These are phyloP conservation scores for Schizosaccharomyces lindneri DNA, from an alignment of 805 yeast genomes.

Conservation along the genomic window DNA sequence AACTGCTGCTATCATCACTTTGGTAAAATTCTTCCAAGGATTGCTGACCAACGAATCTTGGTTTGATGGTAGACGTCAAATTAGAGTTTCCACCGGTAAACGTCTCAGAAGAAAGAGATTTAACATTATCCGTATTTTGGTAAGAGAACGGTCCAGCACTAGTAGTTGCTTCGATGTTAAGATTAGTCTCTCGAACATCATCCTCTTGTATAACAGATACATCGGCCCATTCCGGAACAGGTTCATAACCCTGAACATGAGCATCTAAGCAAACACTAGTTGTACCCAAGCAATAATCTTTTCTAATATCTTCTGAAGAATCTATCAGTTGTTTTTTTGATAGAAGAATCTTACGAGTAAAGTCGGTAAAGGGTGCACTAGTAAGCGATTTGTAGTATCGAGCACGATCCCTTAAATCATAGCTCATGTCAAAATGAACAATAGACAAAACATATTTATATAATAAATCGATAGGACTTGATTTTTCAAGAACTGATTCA, in stretches of 20 bases:
- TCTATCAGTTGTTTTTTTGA: neutral
- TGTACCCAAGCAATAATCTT: neutral
- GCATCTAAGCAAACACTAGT: neutral
- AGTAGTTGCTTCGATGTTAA: neutral
- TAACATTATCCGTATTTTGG: neutral
- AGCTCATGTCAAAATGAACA: constrained; percentile 45
- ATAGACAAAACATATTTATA: constrained; percentile 37
- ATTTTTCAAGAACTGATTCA: constrained; percentile 2
- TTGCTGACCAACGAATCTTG: neutral
- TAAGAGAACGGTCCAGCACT: neutral
- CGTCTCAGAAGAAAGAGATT: neutral
- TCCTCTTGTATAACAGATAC: neutral
- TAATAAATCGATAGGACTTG: constrained; percentile 17
- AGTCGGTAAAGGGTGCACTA: constrained; percentile 20
- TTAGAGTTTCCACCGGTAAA: neutral
- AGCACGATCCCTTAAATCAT: constrained; percentile 67
- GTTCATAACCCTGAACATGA: neutral
- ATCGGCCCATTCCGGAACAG: neutral
- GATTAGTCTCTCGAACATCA: neutral
- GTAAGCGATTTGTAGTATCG: constrained; percentile 44
- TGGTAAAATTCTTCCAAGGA: neutral
- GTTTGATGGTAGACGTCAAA: neutral
- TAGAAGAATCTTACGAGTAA: neutral
- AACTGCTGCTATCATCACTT: neutral
- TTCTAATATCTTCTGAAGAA: neutral